Base-by-base conservation (phyloP, 2,329 filamentous ascomycete species). In the Epichloe gansuensis region DNA sequence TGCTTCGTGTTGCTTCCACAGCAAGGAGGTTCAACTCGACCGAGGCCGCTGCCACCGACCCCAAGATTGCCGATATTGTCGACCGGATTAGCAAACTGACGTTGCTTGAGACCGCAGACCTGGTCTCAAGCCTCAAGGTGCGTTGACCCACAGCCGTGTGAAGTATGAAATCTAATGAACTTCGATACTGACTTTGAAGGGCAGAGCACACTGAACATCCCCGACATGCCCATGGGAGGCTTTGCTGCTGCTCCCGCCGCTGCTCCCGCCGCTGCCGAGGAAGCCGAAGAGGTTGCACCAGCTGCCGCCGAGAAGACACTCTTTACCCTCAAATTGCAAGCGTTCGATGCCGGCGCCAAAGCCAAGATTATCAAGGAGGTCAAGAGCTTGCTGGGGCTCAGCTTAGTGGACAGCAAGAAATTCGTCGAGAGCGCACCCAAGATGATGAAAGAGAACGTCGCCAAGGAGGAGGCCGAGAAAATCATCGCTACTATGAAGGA, bases 341-440 rank as follows among this genome's bases (percentile, higher is more conserved):
- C 85, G 38, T 94, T 97, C 69, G 94, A 98, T 51, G 78, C 90
- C 31, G 78, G 74, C 49, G 76, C 91, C 59, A 99, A 99, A 79
- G 90, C 94, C 64, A 99, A 99, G 86, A 78, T 98, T 64, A 99
- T 98, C 80, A 99, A 99, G 82, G 93, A 99, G 77, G 81, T 99
- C 76, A 99, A 99, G 83, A 84, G 82, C 65, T 79, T 98, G 82
- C 77, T 99, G 56, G 93, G 93, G 44, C 74, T 98, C 67, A 94
- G 88, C 69, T 80, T 99, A 75, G 94, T 99, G 62, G 93, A 99
- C 73, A 95, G 88, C 75, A 99, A 99, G 86, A 99, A 99, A 78
- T 99, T 99, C 66, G 93, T 98, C 60, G 93, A 99, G 80, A 89
- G 88, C 67, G 91, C 88, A 61, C 93, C 93, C 59, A 99, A 99